Conservation (phyloP, 495 filamentous ascomycete genomes). For the Pseudotulostoma volvatum region DNA sequence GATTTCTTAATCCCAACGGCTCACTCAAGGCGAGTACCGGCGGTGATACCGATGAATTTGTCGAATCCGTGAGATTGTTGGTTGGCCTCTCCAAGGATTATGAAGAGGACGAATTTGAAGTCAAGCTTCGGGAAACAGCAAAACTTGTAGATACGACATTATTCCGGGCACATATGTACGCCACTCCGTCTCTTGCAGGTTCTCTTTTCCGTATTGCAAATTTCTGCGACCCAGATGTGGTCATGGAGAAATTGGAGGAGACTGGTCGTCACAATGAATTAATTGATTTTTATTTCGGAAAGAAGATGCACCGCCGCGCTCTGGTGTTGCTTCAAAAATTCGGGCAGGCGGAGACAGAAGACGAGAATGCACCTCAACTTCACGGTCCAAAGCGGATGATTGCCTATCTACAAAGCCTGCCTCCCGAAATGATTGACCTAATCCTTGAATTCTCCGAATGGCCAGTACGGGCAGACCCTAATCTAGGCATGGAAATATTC, state of each 20-base stretch:
- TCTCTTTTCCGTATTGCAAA: slow-evolving; percentile 92
- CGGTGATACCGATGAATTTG: slow-evolving; percentile 35
- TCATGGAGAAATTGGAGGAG: slow-evolving; percentile 82
- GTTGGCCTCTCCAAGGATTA: slow-evolving; percentile 29
- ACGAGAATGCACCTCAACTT: slow-evolving; percentile 42
- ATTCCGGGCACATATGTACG: slow-evolving; percentile 87
- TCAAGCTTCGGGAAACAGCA: slow-evolving; percentile 56
- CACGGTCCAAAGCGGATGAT: slow-evolving; percentile 73
- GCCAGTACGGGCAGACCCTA: slow-evolving; percentile 57
- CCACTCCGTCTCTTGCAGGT: slow-evolving; percentile 64
- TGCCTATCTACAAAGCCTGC: slow-evolving; percentile 75
- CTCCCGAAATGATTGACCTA: slow-evolving; percentile 74
- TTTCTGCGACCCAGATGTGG: slow-evolving; percentile 90
- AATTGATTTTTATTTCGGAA: slow-evolving; percentile 92
- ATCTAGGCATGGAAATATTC: slow-evolving; percentile 89
- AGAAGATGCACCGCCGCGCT: slow-evolving; percentile 79
- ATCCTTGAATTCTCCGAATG: slow-evolving; percentile 85
- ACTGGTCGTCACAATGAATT: slow-evolving; percentile 81
- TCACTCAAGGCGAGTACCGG: slow-evolving; percentile 45
- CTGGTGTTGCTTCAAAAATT: slow-evolving; percentile 71
- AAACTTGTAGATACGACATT: slow-evolving; percentile 81
- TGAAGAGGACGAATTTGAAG: slow-evolving; percentile 45
- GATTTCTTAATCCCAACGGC: slow-evolving; percentile 61
- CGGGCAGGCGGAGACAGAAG: slow-evolving; percentile 50
- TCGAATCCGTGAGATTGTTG: slow-evolving; percentile 25